A percentile compares a stretch with the other conserved stretches of the same genome.
phyloP scores from a whole-genome alignment of 1,139 yeast genomes.

The Nadsonia starkeyi-henricii region DNA sequence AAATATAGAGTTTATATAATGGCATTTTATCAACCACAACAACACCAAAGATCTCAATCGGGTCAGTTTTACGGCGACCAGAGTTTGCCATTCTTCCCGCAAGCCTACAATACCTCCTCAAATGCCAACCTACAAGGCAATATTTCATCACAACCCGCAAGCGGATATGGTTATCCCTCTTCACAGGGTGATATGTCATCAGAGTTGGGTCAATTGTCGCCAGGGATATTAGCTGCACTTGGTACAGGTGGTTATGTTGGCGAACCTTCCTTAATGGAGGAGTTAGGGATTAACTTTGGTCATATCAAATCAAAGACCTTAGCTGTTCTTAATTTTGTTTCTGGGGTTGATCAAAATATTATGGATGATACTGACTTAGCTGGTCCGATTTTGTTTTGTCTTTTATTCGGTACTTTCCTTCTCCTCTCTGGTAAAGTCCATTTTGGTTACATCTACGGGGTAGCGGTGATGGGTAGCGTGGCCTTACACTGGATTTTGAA shows the following conservation, averaged over 20 bases:
- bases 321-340: conserved; percentile 72
- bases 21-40: background rate
- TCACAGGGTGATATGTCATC: background rate
- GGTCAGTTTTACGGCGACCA: background rate
- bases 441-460: conserved; percentile 94
- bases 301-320: conserved; percentile 78
- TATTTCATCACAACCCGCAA: background rate
- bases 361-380: conserved; percentile 89
- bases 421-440: conserved; percentile 84
- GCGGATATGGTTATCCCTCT: background rate
- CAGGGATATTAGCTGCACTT: conserved; percentile 81
- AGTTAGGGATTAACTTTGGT: conserved; percentile 79
- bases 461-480: conserved; percentile 80
- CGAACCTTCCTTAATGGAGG: conserved; percentile 86
- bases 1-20: background rate
- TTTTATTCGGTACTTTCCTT: conserved; percentile 74
- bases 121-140: background rate
- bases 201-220: conserved; percentile 27
- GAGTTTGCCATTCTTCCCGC: background rate
- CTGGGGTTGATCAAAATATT: conserved; percentile 52
- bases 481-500: conserved; percentile 75
- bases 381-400: conserved; percentile 84
- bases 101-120: background rate
- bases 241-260: conserved; percentile 89
- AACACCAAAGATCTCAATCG: background rate